Evolutionary conservation across 2,329 filamentous ascomycete species (phyloP).

Genomic region (Chaetomium sp.): DNA sequence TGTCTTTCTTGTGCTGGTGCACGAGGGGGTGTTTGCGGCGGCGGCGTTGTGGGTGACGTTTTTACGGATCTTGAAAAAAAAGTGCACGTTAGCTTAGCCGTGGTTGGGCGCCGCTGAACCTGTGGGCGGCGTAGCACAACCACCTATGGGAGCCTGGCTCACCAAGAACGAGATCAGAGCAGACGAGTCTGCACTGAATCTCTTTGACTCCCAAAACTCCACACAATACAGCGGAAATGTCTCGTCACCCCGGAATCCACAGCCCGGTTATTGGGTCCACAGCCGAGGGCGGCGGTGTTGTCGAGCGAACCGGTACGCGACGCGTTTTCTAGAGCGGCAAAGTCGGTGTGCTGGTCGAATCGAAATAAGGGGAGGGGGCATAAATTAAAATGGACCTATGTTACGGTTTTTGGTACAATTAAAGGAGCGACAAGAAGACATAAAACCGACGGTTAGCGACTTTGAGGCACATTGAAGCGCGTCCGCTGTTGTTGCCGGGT

Average conservation of each 20-base stretch:
- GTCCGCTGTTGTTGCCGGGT: slow-evolving; percentile 10
- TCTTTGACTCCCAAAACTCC: slow-evolving; percentile 27
- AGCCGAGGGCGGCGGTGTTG: slow-evolving; percentile 4
- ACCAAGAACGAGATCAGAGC: slow-evolving; percentile 54
- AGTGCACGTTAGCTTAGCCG: slow-evolving; percentile 8
- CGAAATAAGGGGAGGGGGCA: slow-evolving; percentile 9
- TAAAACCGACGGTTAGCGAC: slow-evolving; percentile 14
- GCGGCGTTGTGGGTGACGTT: slow-evolving; percentile 49
- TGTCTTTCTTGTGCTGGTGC: slow-evolving; percentile 54
- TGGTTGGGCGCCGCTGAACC: not conserved
- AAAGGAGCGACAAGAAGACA: slow-evolving; percentile 24
- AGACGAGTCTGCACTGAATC: slow-evolving; percentile 60
- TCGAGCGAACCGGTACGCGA: slow-evolving; percentile 15
- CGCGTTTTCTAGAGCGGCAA: slow-evolving; percentile 15
- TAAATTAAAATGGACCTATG: slow-evolving; percentile 17
- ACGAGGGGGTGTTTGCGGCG: slow-evolving; percentile 50
- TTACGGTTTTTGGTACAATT: slow-evolving; percentile 10
- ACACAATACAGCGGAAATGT: slow-evolving; percentile 13
- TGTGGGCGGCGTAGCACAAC: slow-evolving; percentile 13
- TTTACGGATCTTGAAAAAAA: slow-evolving; percentile 36
- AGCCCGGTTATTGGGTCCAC: not conserved
- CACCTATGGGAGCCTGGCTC: slow-evolving; percentile 26
- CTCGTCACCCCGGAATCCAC: not conserved
- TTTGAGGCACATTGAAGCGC: slow-evolving; percentile 20
- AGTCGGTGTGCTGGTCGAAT: slow-evolving; percentile 12